Percentiles rank a stretch among this genome's conserved stretches.
phyloP scores from a whole-genome alignment of 805 yeast species.

The Groenewaldozyma tartarivorans region DNA sequence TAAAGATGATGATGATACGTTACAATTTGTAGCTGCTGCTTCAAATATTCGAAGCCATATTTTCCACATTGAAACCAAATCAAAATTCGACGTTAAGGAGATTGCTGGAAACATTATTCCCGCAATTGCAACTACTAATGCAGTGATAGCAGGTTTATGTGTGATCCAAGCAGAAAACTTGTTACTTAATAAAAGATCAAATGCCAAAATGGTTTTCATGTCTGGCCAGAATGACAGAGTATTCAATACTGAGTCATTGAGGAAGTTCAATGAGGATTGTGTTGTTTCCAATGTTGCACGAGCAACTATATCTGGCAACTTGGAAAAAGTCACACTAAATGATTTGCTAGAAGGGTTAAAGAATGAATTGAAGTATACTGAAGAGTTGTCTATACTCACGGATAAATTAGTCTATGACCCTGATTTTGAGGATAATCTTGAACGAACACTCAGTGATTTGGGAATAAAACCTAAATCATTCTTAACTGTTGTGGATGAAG shows the following conservation, averaged over 20 bases:
- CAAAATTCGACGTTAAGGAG: conserved; percentile 79
- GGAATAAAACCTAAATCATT: conserved; percentile 55
- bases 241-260: conserved; percentile 52
- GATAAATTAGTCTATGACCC: conserved; percentile 68
- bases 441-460: conserved; percentile 37
- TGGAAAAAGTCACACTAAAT: conserved; percentile 30
- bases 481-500: conserved; percentile 73
- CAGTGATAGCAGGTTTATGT: conserved; percentile 85
- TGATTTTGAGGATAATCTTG: conserved; percentile 76
- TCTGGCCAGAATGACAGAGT: conserved; percentile 52
- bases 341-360: conserved; percentile 44
- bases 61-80: conserved; percentile 59
- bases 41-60: conserved; percentile 67
- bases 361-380: conserved; percentile 43
- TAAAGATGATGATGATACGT: conserved; percentile 89
- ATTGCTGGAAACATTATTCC: conserved; percentile 98
- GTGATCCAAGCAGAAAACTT: conserved; percentile 58
- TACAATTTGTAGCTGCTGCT: conserved; percentile 79
- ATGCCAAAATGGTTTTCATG: conserved; percentile 38
- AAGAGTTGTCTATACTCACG: conserved; percentile 46
- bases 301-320: conserved; percentile 20
- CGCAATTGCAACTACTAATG: conserved; percentile 96
- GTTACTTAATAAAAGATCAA: conserved; percentile 17
- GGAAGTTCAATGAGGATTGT: conserved; percentile 61
- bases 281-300: conserved; percentile 36